Base-by-base conservation (phyloP, 805 yeast species). In the Metschnikowia kunwiensis region DNA sequence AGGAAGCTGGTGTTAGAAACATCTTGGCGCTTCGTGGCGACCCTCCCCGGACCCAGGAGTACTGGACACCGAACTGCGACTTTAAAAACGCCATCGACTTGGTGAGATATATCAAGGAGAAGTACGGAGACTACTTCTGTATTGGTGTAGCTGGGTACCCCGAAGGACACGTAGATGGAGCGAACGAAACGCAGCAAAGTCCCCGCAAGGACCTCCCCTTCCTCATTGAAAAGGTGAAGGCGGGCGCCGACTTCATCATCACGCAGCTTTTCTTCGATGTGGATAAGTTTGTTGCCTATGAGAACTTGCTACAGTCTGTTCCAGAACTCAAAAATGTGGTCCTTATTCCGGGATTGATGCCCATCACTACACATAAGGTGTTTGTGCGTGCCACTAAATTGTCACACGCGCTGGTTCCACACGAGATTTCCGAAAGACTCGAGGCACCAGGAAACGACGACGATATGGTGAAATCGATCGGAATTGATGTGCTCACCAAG, bases 81-180 rank as follows among this genome's bases (percentile, higher is more conserved):
- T 89, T 88, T 62, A 65, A 70, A 44, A 72, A 80, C 55, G 97
- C 98, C 1, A 82, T 77, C 1, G 98, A 93, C 57, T 73, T 93
- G 42, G 95, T 93, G 8, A 74, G 65, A 47, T 89, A 91, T 57
- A 89, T 93, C 48, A 78, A 75, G 48, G 47, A 69, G 36, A 58
- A 77, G 31, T 70, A 89, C 55, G 93, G 86, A 3, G 85, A 85
- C 54, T 82, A 80, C 50, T 91, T 91, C 63, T 85, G 96, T 55
- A 70, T 91, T 37, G 98, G 98, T 42, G 98, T 91, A 11, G 98
- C 98, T 2, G 97, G 94, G 1, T 91, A 91, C 59, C 96, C 98
- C 7, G 98, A 91, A 57, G 98, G 98, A 13, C 97, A 91, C 61
- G 88, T 86, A 23, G 96, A 89, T 49, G 91, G 94, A 10, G 72